Evolutionary conservation across 495 filamentous ascomycete species (phyloP).

Genomic region (Hypomontagnella submonticulosa): DNA sequence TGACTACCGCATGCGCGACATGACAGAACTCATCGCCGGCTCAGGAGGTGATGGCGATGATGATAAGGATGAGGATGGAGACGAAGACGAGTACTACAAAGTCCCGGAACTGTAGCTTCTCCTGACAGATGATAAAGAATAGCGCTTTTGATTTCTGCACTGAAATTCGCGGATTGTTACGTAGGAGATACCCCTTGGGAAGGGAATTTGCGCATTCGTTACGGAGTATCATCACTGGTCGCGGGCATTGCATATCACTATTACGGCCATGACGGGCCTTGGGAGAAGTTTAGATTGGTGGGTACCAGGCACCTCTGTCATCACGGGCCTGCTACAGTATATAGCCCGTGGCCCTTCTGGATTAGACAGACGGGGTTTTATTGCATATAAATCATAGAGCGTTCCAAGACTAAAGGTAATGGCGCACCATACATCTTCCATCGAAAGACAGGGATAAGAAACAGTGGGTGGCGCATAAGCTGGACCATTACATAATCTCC

Average conservation of each 20-base stretch:
- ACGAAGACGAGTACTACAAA: not conserved
- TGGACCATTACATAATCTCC: not conserved
- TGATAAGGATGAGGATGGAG: slow-evolving; percentile 1
- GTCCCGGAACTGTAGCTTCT: slow-evolving; percentile 5
- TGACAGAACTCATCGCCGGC: slow-evolving; percentile 60
- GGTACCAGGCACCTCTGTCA: not conserved
- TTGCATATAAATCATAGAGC: too few species aligned
- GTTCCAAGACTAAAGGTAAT: too few species aligned
- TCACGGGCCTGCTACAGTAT: not conserved
- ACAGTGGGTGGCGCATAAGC: too few species aligned
- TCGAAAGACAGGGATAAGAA: too few species aligned
- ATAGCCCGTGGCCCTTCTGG: slow-evolving; percentile 2
- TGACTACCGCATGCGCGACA: slow-evolving; percentile 67
- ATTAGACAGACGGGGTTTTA: not conserved
- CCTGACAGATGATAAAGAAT: slow-evolving; percentile 1
- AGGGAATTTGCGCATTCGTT: slow-evolving; percentile 2
- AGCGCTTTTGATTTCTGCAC: not conserved
- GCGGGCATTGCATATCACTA: slow-evolving; percentile 9
- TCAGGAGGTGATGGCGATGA: slow-evolving; percentile 9
- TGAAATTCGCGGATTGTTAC: not conserved
- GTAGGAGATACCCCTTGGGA: slow-evolving; percentile 37
- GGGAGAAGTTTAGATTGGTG: slow-evolving; percentile 4
- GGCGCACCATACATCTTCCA: too few species aligned
- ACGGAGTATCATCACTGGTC: not conserved
- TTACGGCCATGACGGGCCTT: not conserved